phyloP scores from a whole-genome alignment of 805 yeast genomes.

The Candida parachauliodes region DNA sequence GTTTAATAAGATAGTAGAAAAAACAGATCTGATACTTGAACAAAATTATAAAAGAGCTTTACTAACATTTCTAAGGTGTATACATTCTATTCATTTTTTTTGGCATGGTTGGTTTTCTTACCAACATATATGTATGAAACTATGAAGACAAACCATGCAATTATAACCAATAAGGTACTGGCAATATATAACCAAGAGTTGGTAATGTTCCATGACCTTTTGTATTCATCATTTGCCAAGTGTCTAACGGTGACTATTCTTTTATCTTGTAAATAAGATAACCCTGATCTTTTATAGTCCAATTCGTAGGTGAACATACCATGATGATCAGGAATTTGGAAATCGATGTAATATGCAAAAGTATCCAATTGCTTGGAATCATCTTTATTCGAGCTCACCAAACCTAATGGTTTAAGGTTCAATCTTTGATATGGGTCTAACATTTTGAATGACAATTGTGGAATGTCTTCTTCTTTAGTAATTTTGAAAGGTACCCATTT shows the following conservation, averaged over 20 bases:
- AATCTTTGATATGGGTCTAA: slow-evolving; percentile 93
- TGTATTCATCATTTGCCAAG: slow-evolving; percentile 91
- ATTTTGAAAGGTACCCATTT: slow-evolving; percentile 66
- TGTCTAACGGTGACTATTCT: slow-evolving; percentile 84
- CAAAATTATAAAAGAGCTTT: background rate
- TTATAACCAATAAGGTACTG: slow-evolving; percentile 63
- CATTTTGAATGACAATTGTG: slow-evolving; percentile 81
- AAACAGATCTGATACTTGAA: slow-evolving; percentile 12
- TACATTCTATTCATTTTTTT: slow-evolving; percentile 20
- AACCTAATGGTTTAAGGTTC: slow-evolving; percentile 46
- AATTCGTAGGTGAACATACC: slow-evolving; percentile 89
- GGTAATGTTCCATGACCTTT: slow-evolving; percentile 88
- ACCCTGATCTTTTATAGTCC: slow-evolving; percentile 77
- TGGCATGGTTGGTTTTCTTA: slow-evolving; percentile 20
- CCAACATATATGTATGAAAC: slow-evolving; percentile 52
- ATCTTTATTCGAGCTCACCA: slow-evolving; percentile 29
- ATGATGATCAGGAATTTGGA: slow-evolving; percentile 89
- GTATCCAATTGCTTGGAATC: slow-evolving; percentile 43
- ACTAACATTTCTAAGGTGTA: background rate
- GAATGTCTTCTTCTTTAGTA: slow-evolving; percentile 40
- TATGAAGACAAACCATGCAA: slow-evolving; percentile 78
- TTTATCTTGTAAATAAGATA: slow-evolving; percentile 60
- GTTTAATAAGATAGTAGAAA: slow-evolving; percentile 23
- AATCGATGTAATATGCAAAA: slow-evolving; percentile 46
- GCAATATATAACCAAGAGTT: slow-evolving; percentile 90